Evolutionary conservation across 768 basidiomycete genomes (phyloP).

Genomic region (Boletus vermiculosoides): DNA sequence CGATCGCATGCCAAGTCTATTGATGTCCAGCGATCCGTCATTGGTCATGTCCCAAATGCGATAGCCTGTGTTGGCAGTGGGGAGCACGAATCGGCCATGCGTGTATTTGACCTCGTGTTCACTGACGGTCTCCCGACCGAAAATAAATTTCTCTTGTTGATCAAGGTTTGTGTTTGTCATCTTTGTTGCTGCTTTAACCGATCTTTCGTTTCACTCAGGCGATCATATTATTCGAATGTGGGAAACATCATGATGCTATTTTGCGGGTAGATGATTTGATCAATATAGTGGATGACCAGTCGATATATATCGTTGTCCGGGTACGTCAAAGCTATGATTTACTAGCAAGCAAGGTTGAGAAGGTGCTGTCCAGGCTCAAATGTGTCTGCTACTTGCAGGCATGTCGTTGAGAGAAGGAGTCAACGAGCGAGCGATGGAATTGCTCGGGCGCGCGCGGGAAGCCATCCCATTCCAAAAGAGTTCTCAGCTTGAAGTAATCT

Average conservation of each 20-base stretch:
- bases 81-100: background rate
- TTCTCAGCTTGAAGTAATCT: constrained; percentile 1
- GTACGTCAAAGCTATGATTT: background rate
- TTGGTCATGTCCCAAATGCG: too few species aligned
- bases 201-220: background rate
- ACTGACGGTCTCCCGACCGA: too few species aligned
- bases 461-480: background rate
- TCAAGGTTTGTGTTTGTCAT: constrained; percentile 5
- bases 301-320: background rate
- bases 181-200: background rate
- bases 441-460: background rate
- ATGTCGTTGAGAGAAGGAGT: background rate
- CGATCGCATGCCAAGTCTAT: too few species aligned
- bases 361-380: constrained; percentile 2
- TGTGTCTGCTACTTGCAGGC: background rate
- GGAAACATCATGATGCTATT: constrained; percentile 6
- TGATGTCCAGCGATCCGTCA: too few species aligned
- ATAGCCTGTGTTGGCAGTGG: too few species aligned
- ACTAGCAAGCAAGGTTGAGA: background rate
- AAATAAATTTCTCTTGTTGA: background rate
- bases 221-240: constrained; percentile 6
- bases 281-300: background rate
- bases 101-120: constrained; percentile 8
- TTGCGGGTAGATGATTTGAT: constrained; percentile 7
- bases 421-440: too few species aligned